Base-by-base conservation (phyloP, 78 protist genomes). In the Chrysochromulina parva region DNA sequence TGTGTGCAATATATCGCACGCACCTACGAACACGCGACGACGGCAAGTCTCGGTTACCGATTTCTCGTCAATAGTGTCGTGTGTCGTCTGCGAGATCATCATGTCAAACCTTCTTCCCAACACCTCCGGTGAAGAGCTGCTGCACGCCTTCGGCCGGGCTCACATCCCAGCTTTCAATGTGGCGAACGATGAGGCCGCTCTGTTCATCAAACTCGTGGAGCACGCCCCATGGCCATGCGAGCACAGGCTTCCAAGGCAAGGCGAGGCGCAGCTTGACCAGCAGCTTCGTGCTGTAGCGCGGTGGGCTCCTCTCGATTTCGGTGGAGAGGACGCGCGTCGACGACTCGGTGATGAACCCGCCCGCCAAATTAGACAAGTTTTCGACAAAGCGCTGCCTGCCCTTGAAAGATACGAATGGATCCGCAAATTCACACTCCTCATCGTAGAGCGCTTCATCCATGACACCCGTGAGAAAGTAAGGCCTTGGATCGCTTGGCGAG, bases 141-240 rank as follows among this genome's bases (percentile, higher is more conserved):
- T 48, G 62, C 16, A 78, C 47, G 38, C 86, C 86, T 19, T 78
- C 86, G 16, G 11, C 47, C 1, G 86, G 26, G 13, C 58, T 19
- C n/a, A 78, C 86, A 6, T 78, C 86, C 86, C 86, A 78, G 17
- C 50, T 7, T 19, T 78, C 86, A 14, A 78, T 2, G 17, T 78
- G 86, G 50, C 62, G 86, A 19, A 16, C 26, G 60, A 78, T 17
- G 47, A 48, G 86, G 19, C 4, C 47, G 3, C 48, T 78, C 47
- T 19, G 47, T 50, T 58, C 19, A 47, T 78, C 60, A 3, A 78
- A 16, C 9, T 22, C 86, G 86, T 78, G 60, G 52, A 1, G 19
- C 38, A 78, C 86, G 86, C 86, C 86, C 86, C 86, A 78, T 28
- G n/a, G 28, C 86, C 86, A 78, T 47, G 86, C 86, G 19, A 78